Evolutionary conservation across 2,329 filamentous ascomycete genomes (phyloP), one percentile per base, ranked within the genome.

Genomic region (Talaromyces sp.): DNA sequence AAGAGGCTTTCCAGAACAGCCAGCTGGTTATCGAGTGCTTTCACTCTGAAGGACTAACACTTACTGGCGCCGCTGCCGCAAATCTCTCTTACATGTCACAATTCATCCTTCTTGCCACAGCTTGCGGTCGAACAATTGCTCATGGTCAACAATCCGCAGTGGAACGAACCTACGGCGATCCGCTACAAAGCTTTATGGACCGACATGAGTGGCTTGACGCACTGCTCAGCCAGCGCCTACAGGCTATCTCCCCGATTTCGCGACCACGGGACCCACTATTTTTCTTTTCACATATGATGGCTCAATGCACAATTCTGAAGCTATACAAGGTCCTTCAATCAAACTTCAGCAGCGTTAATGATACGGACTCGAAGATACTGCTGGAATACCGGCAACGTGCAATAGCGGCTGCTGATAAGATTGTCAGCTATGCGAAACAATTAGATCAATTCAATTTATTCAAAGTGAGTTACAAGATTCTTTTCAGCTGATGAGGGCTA

Each of bases 1-100:
- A 79, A 37, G 63, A 70, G 6, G 71, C 73, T 7, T 79, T 79
- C 52, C 74, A 78, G 65, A 73, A 71, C 16, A 72, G 70, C 3
- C 68, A 73, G 14, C 72, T 70, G 3, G 63, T 71, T 2, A 22
- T 63, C 3, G 71, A 67, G 9, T 67, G 63, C n/a, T 78, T 75
- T 52, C 41, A 43, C 19, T 43, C 41, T 16, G 41, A 43, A 43
- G 41, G 41, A n/a, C 16, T 43, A 7, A 43, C 41, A 43, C 68
- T 79, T 6, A 62, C 71, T 2, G 75, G 78, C 49, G 72, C 68
- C 19, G 19, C 22, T 9, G 45, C 45, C 2, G 8, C 45, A 9
- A 14, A 49, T 24, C n/a, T 24, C 3, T 22, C 22, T 19, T 11
- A 22, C n/a, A 49, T 24, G 45, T 49, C 45, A 9, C n/a, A 22